phyloP scores from a whole-genome alignment of 495 filamentous ascomycete genomes.

The Xylona heveae region DNA sequence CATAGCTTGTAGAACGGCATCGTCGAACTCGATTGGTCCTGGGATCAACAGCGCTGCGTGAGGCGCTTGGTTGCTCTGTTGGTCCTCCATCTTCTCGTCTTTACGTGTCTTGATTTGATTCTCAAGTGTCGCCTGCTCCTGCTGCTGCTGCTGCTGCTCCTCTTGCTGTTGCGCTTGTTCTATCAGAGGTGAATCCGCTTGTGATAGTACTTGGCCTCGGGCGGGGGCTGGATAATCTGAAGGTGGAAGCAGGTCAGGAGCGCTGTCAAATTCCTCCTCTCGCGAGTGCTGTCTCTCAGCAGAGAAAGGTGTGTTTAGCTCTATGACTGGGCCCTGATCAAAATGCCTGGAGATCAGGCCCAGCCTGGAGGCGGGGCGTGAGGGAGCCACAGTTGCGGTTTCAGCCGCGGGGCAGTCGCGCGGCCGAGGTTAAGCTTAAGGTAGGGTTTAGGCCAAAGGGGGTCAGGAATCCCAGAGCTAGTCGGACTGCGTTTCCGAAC shows the following conservation, averaged over 20 bases:
- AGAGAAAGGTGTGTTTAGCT: conserved; percentile 46
- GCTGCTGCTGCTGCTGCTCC: no score
- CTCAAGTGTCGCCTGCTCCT: no score
- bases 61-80: conserved; percentile 48
- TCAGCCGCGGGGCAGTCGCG: no score
- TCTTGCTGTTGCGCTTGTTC: no score
- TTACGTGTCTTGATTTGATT: no score
- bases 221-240: conserved; percentile 10
- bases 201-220: conserved; percentile 4
- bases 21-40: conserved; percentile 95
- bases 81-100: no score
- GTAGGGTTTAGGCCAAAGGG: no score
- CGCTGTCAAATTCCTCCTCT: conserved; percentile 36
- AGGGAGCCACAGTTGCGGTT: conserved; percentile 1
- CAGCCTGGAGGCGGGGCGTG: conserved; percentile 8
- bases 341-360: conserved; percentile 64
- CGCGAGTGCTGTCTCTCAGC: conserved; percentile 32
- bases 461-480: no score
- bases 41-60: conserved; percentile 82
- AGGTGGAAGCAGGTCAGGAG: conserved; percentile 22
- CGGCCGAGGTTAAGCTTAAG: no score
- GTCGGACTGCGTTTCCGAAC: no score
- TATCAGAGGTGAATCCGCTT: no score
- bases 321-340: conserved; percentile 35
- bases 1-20: conserved; percentile 91